phyloP scores from a whole-genome alignment of 108 stramenopile genomes.

The Cyclotella choctawhatcheeana region DNA sequence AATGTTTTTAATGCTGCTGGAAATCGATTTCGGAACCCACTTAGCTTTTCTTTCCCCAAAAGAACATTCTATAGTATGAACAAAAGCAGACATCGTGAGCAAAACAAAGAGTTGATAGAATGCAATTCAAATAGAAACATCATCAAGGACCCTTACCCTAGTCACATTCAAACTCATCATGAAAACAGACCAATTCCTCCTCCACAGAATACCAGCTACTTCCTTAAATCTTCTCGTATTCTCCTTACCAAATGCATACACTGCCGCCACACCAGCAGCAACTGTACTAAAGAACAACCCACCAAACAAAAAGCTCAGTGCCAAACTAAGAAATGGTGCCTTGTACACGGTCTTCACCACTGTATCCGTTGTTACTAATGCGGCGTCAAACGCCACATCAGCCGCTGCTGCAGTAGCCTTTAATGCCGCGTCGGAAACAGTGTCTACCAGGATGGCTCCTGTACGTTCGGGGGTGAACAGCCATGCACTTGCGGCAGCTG shows the following conservation, averaged over 20 bases:
- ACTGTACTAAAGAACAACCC: slow-evolving; percentile 69
- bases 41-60: slow-evolving; percentile 41
- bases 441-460: slow-evolving; percentile 15
- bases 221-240: slow-evolving; percentile 47
- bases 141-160: slow-evolving; percentile 25
- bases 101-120: neutral
- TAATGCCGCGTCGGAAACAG: slow-evolving; percentile 7
- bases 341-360: slow-evolving; percentile 37
- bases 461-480: slow-evolving; percentile 37
- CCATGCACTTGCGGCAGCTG: slow-evolving; percentile 22
- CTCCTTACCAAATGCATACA: slow-evolving; percentile 58
- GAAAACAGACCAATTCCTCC: slow-evolving; percentile 58
- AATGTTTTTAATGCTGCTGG: slow-evolving; percentile 52
- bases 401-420: slow-evolving; percentile 10
- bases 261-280: slow-evolving; percentile 48
- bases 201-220: slow-evolving; percentile 40
- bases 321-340: slow-evolving; percentile 45
- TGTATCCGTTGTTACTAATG: slow-evolving; percentile 23
- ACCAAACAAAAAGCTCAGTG: slow-evolving; percentile 49
- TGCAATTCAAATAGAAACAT: neutral
- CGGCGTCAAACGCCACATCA: slow-evolving; percentile 19
- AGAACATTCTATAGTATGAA: slow-evolving; percentile 30
- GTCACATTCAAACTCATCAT: slow-evolving; percentile 41
- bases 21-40: slow-evolving; percentile 49
- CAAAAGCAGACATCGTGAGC: neutral